Base-by-base conservation (phyloP, 768 basidiomycete genomes). In the Pleurotus giganteus region DNA sequence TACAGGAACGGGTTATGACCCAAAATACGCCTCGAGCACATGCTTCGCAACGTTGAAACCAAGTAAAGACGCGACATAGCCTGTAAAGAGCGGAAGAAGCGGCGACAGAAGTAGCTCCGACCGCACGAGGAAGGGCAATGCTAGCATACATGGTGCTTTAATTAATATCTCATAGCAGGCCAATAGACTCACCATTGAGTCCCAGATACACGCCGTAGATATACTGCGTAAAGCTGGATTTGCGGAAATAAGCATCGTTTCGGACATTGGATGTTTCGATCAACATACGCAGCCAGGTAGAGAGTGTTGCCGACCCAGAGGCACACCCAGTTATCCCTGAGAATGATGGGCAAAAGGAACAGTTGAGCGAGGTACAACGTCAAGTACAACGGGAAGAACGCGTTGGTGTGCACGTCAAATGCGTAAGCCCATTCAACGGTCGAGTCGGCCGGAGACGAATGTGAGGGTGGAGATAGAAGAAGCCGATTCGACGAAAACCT, bases 351-450 rank as follows among this genome's bases (percentile, higher is more conserved):
- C 1, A 91, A 81, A 9, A 98, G 78, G 58, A 95, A 85, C 9
- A 97, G 79, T 65, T 98, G 92, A 0, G 89, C 89, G 56, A 94
- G 75, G 67, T 97, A 97, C 52, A 97, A 81, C 8, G 90, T 88
- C 56, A 97, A 81, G 71, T 91, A 96, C 56, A 94, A 75, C 17
- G 94, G 94, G 71, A 98, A 96, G 78, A 98, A 98, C 2, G 94
- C 88, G 64, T 98, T 98, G 56, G 89, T 95, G 70, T 97, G 94
- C 13, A 98, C 89, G 69, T 98, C 96, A 64, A 98, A 96, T 11
- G 91, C 93, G 69, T 97, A 98, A 3, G 88, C 90, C 91, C 88
- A 94, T 76, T 94, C 91, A 27, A 94, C 88, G 17, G 72, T 71
- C 41, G 88, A 83, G 60, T 89, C 85, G n/a, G 82, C 78, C 0